A percentile compares a stretch with the other conserved stretches of the same genome.
Conservation (phyloP, 2,329 filamentous ascomycete species). For the Coccinonectria pachysandricola region DNA sequence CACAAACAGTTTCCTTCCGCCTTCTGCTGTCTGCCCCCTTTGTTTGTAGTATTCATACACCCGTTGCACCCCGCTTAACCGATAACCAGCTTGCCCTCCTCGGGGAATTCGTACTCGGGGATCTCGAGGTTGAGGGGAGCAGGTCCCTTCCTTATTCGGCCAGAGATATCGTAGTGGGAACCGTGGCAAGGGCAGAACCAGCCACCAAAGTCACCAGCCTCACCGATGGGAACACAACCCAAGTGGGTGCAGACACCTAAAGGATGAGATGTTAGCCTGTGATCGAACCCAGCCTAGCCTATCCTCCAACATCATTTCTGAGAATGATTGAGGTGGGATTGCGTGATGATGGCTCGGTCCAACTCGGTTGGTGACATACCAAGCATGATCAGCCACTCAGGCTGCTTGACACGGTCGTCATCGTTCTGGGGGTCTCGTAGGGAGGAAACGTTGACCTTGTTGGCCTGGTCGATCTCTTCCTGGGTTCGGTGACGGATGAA, state of each 20-base stretch:
- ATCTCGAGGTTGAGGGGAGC: slow-evolving; percentile 97
- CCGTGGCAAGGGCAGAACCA: slow-evolving; percentile 99
- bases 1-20: slow-evolving; percentile 6
- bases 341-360: too few species aligned
- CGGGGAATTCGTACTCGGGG: slow-evolving; percentile 83
- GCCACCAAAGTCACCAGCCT: slow-evolving; percentile 94
- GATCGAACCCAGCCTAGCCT: too few species aligned
- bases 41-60: slow-evolving; percentile 19
- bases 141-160: slow-evolving; percentile 93
- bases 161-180: slow-evolving; percentile 99
- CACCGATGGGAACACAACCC: slow-evolving; percentile 97
- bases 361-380: slow-evolving; percentile 59
- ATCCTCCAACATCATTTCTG: slow-evolving; percentile 1
- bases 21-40: slow-evolving; percentile 7
- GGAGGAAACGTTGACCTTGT: slow-evolving; percentile 69
- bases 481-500: slow-evolving; percentile 98
- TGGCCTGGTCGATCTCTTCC: slow-evolving; percentile 89
- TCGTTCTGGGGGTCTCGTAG: slow-evolving; percentile 90
- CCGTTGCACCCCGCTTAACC: slow-evolving; percentile 53
- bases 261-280: slow-evolving; percentile 7
- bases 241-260: slow-evolving; percentile 98
- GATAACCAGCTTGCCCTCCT: slow-evolving; percentile 81
- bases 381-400: slow-evolving; percentile 98
- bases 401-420: slow-evolving; percentile 89
- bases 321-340: too few species aligned